Evolutionary conservation across 805 yeast species (phyloP).

Genomic region (Candida oleophila): DNA sequence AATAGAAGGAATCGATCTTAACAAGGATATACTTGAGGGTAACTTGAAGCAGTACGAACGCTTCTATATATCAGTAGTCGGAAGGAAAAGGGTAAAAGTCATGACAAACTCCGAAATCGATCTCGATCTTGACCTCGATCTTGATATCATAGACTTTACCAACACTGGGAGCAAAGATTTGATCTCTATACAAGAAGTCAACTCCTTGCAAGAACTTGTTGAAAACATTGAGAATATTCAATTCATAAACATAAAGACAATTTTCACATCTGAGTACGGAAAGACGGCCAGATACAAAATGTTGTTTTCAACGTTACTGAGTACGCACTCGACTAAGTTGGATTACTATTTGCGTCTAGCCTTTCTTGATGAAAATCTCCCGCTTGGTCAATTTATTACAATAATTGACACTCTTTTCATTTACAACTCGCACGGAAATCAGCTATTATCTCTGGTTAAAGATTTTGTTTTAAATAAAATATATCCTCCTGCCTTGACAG

Average conservation of each 20-base stretch:
- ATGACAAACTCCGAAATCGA: conserved; percentile 2
- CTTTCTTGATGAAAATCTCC: conserved; percentile 15
- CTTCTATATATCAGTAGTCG: conserved; percentile 12
- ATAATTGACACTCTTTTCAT: conserved; percentile 12
- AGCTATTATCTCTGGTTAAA: conserved; percentile 17
- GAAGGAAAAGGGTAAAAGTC: conserved; percentile 11
- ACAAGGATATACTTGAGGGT: conserved; percentile 5
- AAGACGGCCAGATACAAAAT: conserved; percentile 6
- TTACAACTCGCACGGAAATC: conserved; percentile 9
- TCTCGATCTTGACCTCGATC: conserved; percentile 12
- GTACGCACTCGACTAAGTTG: conserved; percentile 9
- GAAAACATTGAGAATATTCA: conserved; percentile 16
- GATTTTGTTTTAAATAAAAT: conserved; percentile 13
- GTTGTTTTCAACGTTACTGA: conserved; percentile 8
- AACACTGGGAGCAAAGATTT: conserved; percentile 2
- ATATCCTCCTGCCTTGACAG: conserved; percentile 3
- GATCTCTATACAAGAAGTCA: conserved; percentile 16
- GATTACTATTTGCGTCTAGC: conserved; percentile 18
- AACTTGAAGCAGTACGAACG: conserved; percentile 14
- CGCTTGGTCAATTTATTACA: conserved; percentile 10
- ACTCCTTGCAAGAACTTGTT: conserved; percentile 18
- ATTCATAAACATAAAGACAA: conserved; percentile 12
- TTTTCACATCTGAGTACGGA: conserved; percentile 8
- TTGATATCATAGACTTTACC: conserved; percentile 12
- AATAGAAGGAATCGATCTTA: conserved; percentile 6